A percentile compares a stretch with the other conserved stretches of the same genome.
Evolutionary conservation across 2,329 filamentous ascomycete species (phyloP).

Genomic region (Sporothrix globosa): DNA sequence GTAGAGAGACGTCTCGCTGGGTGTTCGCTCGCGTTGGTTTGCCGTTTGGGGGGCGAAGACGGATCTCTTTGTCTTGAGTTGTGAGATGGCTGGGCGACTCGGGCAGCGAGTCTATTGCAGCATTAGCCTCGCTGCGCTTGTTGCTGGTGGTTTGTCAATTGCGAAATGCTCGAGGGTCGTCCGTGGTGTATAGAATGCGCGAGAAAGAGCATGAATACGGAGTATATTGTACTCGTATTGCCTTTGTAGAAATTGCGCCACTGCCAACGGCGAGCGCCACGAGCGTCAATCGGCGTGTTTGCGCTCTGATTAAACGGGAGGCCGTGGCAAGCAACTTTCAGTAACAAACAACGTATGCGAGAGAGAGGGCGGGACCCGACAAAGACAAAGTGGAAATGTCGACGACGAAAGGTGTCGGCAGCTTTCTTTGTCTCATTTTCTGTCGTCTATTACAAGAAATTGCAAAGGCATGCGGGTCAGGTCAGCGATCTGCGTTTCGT

Average conservation of each 20-base stretch:
- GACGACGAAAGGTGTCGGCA: neutral
- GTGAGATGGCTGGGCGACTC: neutral
- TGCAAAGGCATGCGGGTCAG: conserved; percentile 22
- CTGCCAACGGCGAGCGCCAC: conserved; percentile 13
- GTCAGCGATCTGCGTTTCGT: conserved; percentile 31
- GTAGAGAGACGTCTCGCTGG: neutral
- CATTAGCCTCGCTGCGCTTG: neutral
- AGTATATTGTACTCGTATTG: neutral
- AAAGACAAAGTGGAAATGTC: neutral
- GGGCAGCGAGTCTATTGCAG: conserved; percentile 6
- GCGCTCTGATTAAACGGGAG: neutral
- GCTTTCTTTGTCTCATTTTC: neutral
- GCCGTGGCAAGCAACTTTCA: neutral
- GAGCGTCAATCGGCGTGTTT: conserved; percentile 1
- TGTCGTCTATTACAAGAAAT: conserved; percentile 5
- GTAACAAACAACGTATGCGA: conserved; percentile 9
- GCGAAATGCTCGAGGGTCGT: neutral
- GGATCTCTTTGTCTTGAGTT: neutral
- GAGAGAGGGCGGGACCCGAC: conserved; percentile 5
- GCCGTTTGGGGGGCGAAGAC: neutral
- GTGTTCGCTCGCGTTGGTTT: neutral
- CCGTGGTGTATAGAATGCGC: neutral
- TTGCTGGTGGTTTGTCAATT: neutral
- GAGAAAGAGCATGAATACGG: conserved; percentile 8
- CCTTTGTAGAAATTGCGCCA: neutral